These are phyloP conservation scores for Triangularia verruculosa DNA, from an alignment of 2,329 filamentous ascomycete genomes.

Conservation along the genomic window DNA sequence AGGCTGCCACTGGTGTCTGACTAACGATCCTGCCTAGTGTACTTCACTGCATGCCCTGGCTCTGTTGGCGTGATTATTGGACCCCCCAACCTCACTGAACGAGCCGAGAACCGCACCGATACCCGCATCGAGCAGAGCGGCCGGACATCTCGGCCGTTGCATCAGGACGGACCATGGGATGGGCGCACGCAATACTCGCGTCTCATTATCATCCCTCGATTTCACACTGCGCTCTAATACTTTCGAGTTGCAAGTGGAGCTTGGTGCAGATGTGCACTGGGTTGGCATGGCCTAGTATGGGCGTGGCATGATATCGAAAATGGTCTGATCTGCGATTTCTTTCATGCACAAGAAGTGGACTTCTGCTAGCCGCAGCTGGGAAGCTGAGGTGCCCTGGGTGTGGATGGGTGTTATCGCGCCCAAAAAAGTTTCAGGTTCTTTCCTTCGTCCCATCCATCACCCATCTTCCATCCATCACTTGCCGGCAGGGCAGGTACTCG, in stretches of 20 bases:
- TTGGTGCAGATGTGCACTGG: background rate
- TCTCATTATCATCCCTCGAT: too few species aligned
- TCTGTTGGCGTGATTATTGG: background rate
- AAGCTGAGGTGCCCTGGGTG: background rate
- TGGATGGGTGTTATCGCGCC: background rate
- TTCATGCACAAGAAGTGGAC: background rate
- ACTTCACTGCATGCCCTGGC: background rate
- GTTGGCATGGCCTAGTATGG: background rate
- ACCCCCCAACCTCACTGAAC: background rate
- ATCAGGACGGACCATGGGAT: background rate
- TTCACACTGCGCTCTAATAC: too few species aligned
- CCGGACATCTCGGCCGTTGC: slow-evolving; percentile 6
- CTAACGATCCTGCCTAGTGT: background rate
- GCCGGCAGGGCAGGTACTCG: too few species aligned
- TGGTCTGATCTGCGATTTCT: background rate
- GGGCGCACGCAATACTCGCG: background rate
- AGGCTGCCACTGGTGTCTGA: background rate
- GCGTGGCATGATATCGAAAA: slow-evolving; percentile 2
- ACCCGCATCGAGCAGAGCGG: background rate
- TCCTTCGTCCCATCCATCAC: too few species aligned
- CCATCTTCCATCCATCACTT: background rate
- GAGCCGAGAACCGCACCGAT: background rate
- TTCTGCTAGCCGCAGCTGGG: background rate
- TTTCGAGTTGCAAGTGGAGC: background rate
- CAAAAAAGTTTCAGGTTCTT: background rate